Percentiles rank a stretch among this genome's conserved stretches.
phyloP scores from a whole-genome alignment of 345 rosid genomes.

The Linum usitatissimum region DNA sequence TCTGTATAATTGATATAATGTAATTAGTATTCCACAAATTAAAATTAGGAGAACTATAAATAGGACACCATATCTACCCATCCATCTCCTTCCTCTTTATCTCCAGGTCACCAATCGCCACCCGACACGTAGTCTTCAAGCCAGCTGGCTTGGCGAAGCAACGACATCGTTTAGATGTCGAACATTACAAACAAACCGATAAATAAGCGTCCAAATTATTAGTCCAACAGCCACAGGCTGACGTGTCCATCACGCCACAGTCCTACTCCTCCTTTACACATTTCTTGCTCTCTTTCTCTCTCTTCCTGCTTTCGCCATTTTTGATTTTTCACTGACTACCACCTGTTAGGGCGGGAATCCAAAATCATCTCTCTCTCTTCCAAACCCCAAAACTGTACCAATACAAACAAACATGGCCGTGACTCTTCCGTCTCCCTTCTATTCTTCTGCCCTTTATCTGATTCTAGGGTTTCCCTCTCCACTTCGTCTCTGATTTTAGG shows the following conservation, averaged over 20 bases:
- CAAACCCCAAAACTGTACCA: constrained; percentile 5
- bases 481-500: constrained; percentile 12
- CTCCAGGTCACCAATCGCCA: no score
- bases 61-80: no score
- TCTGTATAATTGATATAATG: no score
- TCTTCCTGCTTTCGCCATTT: constrained; percentile 13
- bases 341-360: constrained; percentile 52
- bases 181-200: not conserved
- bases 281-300: not conserved
- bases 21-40: no score
- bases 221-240: not conserved
- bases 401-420: not conserved
- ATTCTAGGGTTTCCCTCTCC: constrained; percentile 17
- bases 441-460: not conserved
- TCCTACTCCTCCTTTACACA: not conserved
- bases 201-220: not conserved
- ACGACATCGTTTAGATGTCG: not conserved
- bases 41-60: no score
- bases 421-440: constrained; percentile 11
- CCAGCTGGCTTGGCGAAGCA: no score
- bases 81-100: no score
- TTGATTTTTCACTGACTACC: constrained; percentile 12
- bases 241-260: not conserved
- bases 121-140: no score
- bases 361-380: constrained; percentile 4